Evolutionary conservation across 345 rosid genomes (phyloP).

Genomic region (Acer campestre): DNA sequence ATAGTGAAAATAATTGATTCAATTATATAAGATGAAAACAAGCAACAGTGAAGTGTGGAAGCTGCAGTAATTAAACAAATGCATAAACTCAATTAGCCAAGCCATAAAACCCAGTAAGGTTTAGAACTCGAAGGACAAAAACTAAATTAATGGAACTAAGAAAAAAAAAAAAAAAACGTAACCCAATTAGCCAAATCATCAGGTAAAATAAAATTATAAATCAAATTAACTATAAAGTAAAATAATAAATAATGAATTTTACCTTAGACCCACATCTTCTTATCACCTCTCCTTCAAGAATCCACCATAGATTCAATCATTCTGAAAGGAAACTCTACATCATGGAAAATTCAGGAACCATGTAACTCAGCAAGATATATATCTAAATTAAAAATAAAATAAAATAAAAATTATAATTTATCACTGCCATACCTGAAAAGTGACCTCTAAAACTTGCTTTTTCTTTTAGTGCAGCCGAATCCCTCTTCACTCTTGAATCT

Average conservation of each 20-base stretch:
- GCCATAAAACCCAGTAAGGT: constrained; percentile 11
- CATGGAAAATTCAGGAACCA: constrained; percentile 21
- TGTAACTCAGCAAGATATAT: too few species aligned
- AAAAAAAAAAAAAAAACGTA: constrained; percentile 1
- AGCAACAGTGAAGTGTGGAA: constrained; percentile 17
- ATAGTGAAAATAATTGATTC: too few species aligned
- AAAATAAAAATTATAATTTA: too few species aligned
- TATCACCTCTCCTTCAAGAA: constrained; percentile 47
- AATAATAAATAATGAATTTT: constrained; percentile 27
- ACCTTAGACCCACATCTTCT: constrained; percentile 87
- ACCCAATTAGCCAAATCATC: constrained; percentile 35
- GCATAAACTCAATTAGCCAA: constrained; percentile 17
- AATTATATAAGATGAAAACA: too few species aligned
- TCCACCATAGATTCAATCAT: constrained; percentile 50
- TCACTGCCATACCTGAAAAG: too few species aligned
- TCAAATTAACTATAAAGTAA: constrained; percentile 3
- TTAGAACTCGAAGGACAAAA: constrained; percentile 14
- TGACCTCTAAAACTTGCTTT: too few species aligned
- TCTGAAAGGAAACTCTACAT: constrained; percentile 31
- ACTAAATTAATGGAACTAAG: not conserved
- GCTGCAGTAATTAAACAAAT: constrained; percentile 11
- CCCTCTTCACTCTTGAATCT: too few species aligned
- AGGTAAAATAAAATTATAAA: constrained; percentile 1
- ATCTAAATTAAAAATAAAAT: too few species aligned
- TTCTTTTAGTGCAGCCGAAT: too few species aligned